phyloP scores from a whole-genome alignment of 257 asterid species.

The Fraxinus pennsylvanica region DNA sequence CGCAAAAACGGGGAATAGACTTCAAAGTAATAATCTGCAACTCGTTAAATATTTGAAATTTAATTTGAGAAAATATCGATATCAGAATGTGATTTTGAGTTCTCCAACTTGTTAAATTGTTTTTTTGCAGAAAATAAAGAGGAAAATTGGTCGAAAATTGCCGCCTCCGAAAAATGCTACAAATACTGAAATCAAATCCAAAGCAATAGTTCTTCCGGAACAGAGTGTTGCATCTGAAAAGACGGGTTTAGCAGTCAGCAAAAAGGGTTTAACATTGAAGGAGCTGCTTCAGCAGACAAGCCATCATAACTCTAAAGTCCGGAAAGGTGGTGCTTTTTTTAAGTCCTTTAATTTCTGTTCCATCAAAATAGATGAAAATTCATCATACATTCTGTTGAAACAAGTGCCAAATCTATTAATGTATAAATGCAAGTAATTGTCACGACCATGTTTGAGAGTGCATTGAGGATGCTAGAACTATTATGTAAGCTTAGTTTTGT shows the following conservation, averaged over 20 bases:
- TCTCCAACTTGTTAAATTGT: slow-evolving; percentile 2
- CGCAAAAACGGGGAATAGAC: slow-evolving; percentile 70
- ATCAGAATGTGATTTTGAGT: background rate
- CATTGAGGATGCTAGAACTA: background rate
- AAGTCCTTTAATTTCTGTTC: background rate
- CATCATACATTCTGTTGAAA: background rate
- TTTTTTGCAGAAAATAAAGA: slow-evolving; percentile 67
- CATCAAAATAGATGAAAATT: background rate
- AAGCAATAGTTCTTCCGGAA: slow-evolving; percentile 88
- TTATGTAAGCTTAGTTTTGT: background rate
- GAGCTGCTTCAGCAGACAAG: slow-evolving; percentile 95
- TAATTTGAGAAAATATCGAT: background rate
- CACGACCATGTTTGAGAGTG: background rate
- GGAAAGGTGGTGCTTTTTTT: slow-evolving; percentile 53
- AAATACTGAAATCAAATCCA: slow-evolving; percentile 75
- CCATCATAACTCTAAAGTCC: slow-evolving; percentile 89
- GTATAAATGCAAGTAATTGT: background rate
- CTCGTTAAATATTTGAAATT: slow-evolving; percentile 4
- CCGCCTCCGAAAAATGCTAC: slow-evolving; percentile 94
- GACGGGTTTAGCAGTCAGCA: slow-evolving; percentile 79
- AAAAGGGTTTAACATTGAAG: slow-evolving; percentile 82
- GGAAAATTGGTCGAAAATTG: slow-evolving; percentile 89
- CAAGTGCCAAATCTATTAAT: background rate
- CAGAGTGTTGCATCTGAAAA: slow-evolving; percentile 83
- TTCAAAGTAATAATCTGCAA: slow-evolving; percentile 58